Evolutionary conservation across 192 early-diverging fungal species (phyloP).

Genomic region (Coemansia sp.): DNA sequence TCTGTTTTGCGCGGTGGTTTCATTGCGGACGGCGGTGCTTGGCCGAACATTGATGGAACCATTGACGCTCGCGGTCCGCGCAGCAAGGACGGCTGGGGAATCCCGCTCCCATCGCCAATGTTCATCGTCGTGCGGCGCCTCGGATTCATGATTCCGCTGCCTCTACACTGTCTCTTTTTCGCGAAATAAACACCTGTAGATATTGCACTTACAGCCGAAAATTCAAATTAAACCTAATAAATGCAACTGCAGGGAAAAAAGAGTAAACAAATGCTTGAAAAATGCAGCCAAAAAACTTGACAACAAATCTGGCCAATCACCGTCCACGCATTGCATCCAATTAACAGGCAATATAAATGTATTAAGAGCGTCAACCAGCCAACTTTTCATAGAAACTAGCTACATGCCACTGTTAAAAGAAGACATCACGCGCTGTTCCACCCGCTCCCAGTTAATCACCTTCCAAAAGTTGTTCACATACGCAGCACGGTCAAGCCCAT

Average conservation of each 20-base stretch:
- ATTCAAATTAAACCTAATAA: constrained; percentile 2
- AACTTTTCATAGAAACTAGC: not conserved
- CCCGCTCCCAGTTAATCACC: constrained; percentile 48
- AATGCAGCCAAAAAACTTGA: constrained; percentile 2
- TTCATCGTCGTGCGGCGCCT: constrained; percentile 55
- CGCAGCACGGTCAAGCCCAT: constrained; percentile 35
- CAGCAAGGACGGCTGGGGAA: constrained; percentile 52
- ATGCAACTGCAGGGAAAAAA: constrained; percentile 3
- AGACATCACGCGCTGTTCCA: constrained; percentile 42
- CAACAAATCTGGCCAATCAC: constrained; percentile 30
- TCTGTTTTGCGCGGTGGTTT: constrained; percentile 35
- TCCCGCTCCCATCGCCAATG: constrained; percentile 47
- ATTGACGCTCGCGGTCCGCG: constrained; percentile 51
- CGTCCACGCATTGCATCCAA: too few relatives aligned
- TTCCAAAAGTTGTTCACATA: constrained; percentile 55
- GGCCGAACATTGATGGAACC: constrained; percentile 50
- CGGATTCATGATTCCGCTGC: constrained; percentile 19
- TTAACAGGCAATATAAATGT: not conserved
- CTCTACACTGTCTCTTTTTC: not conserved
- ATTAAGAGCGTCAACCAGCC: not conserved
- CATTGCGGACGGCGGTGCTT: constrained; percentile 30
- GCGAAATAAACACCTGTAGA: not conserved
- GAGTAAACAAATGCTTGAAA: constrained; percentile 1
- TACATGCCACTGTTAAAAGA: not conserved
- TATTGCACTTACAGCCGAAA: not conserved